A percentile compares a stretch with the other conserved stretches of the same genome.
Evolutionary conservation across 768 basidiomycete species (phyloP).

Genomic region (Solioccasus polychromus): DNA sequence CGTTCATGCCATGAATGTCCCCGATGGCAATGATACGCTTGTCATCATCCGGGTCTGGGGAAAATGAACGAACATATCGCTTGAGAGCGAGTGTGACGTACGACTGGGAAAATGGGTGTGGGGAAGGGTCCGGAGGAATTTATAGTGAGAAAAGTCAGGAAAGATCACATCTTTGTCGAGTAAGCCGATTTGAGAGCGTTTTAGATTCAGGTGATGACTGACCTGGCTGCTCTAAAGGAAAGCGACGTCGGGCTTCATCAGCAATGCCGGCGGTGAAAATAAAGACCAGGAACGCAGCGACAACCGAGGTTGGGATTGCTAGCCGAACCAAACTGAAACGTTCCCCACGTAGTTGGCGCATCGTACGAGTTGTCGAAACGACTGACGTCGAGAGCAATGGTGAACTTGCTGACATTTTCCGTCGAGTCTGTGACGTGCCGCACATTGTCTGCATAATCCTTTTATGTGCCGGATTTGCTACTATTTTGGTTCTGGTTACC

Average conservation of each 20-base stretch:
- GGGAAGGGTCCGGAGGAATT: constrained; percentile 40
- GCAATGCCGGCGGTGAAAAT: constrained; percentile 37
- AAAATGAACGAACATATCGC: background rate
- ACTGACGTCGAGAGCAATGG: constrained; percentile 11
- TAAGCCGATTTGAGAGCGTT: background rate
- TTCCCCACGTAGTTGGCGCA: background rate
- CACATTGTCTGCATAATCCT: no score
- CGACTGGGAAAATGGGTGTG: constrained; percentile 53
- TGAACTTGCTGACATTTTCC: constrained; percentile 10
- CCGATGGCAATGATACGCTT: constrained; percentile 75
- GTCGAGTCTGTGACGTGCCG: no score
- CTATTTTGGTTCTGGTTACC: no score
- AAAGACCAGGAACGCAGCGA: constrained; percentile 43
- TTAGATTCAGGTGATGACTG: background rate
- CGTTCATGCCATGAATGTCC: constrained; percentile 83
- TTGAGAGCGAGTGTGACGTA: constrained; percentile 22
- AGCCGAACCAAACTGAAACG: background rate
- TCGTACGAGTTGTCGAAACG: background rate
- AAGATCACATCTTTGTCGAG: constrained; percentile 8
- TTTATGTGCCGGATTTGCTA: no score
- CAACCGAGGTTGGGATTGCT: constrained; percentile 33
- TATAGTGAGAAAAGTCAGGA: constrained; percentile 59
- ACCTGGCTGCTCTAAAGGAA: constrained; percentile 17
- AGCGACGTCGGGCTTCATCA: constrained; percentile 1
- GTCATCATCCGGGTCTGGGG: constrained; percentile 44